phyloP scores from a whole-genome alignment of 768 basidiomycete genomes.

The Tulasnella sp. region DNA sequence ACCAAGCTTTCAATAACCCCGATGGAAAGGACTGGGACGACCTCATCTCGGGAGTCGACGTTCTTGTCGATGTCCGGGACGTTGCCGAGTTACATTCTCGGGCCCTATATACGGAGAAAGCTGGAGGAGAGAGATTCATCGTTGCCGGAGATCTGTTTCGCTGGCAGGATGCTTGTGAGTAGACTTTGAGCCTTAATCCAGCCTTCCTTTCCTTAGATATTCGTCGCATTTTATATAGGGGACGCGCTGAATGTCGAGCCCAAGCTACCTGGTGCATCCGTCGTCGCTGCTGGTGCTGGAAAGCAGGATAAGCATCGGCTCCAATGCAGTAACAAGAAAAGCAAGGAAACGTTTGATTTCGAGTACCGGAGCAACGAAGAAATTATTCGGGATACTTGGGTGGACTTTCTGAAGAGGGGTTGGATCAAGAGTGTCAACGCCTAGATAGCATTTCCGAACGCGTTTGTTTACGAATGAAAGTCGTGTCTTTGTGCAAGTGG shows the following conservation, averaged over 20 bases:
- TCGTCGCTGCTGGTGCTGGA: neutral
- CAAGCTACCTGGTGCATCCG: neutral
- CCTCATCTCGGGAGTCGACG: neutral
- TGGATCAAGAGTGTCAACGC: neutral
- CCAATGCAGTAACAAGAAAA: neutral
- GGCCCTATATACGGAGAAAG: neutral
- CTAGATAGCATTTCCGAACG: no score
- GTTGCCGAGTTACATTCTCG: slow-evolving; percentile 4
- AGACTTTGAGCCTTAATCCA: neutral
- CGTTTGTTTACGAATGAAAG: no score
- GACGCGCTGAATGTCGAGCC: neutral
- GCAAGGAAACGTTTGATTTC: neutral
- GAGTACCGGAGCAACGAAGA: neutral
- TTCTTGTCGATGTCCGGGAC: neutral
- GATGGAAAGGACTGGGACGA: neutral
- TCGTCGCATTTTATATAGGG: neutral
- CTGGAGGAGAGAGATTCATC: neutral
- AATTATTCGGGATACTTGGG: neutral
- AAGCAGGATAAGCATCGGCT: neutral
- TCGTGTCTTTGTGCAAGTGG: no score
- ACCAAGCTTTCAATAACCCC: neutral
- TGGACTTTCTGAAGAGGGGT: neutral
- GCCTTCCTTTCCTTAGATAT: neutral
- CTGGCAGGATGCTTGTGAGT: neutral
- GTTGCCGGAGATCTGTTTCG: neutral